Conservation (phyloP, 371 early-diverging fungal genomes). For the Coemansia sp. region DNA sequence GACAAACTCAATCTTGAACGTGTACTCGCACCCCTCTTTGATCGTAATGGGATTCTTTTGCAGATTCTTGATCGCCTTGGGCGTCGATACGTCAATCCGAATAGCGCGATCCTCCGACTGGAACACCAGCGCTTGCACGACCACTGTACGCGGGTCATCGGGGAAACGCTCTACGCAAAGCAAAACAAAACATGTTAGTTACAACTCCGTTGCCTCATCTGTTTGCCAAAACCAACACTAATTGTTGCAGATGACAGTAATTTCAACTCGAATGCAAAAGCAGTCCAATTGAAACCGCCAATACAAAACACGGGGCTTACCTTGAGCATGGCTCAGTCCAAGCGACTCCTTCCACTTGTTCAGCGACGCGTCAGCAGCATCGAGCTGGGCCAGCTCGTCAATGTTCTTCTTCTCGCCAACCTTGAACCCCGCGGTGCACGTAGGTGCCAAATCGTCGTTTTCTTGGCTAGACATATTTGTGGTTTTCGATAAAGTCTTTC, state of each 20-base stretch:
- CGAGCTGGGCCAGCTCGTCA: slow-evolving; percentile 79
- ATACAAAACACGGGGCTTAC: slow-evolving; percentile 9
- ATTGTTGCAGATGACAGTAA: neutral
- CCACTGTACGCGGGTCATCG: slow-evolving; percentile 75
- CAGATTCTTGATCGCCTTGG: slow-evolving; percentile 60
- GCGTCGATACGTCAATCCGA: slow-evolving; percentile 76
- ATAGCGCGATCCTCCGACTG: slow-evolving; percentile 86
- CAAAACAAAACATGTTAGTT: neutral
- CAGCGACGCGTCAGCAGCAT: slow-evolving; percentile 90
- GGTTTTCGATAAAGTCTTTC: neutral
- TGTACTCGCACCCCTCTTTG: slow-evolving; percentile 94
- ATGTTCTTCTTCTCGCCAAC: slow-evolving; percentile 87
- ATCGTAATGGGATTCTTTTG: slow-evolving; percentile 77
- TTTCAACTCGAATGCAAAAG: neutral
- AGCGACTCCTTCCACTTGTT: slow-evolving; percentile 94
- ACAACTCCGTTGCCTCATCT: neutral
- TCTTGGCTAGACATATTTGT: slow-evolving; percentile 53
- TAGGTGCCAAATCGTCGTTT: slow-evolving; percentile 80
- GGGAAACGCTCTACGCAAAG: slow-evolving; percentile 51
- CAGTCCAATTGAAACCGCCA: neutral
- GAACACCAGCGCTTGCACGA: slow-evolving; percentile 75
- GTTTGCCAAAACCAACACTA: neutral
- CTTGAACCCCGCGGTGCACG: slow-evolving; percentile 76
- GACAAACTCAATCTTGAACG: slow-evolving; percentile 88
- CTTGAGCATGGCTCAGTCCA: slow-evolving; percentile 61